Conservation (phyloP, 176 grass and related monocot genomes). For the Triticum turgidum region DNA sequence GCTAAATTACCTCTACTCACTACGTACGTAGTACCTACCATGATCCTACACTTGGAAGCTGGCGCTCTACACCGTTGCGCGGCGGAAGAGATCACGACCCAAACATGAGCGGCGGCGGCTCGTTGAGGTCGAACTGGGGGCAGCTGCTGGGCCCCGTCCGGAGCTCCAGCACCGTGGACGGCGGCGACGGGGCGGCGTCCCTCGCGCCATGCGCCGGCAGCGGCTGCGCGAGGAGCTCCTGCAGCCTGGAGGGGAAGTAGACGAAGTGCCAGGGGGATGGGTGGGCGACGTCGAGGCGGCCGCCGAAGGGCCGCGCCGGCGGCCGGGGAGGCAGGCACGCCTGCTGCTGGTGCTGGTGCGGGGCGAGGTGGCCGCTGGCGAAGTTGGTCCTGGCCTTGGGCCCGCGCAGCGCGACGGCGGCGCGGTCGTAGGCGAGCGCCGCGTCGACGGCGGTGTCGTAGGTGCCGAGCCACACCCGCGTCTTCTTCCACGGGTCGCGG, state of each 20-base stretch:
- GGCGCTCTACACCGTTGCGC: not conserved
- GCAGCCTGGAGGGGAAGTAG: constrained; percentile 36
- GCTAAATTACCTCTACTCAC: not conserved
- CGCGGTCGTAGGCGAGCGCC: constrained; percentile 90
- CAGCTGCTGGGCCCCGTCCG: constrained; percentile 42
- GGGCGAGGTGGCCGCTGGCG: not conserved
- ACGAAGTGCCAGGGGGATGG: constrained; percentile 45
- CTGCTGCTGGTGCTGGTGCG: not conserved
- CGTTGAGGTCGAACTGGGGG: constrained; percentile 88
- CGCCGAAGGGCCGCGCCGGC: not conserved
- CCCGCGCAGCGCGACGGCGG: constrained; percentile 74
- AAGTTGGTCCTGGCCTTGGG: constrained; percentile 87
- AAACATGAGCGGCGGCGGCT: constrained; percentile 54
- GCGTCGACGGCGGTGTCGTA: constrained; percentile 92
- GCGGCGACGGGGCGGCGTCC: constrained; percentile 16
- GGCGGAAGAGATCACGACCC: constrained; percentile 27
- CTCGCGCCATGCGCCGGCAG: not conserved
- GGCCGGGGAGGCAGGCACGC: not conserved
- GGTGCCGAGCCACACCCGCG: constrained; percentile 92
- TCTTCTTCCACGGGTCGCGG: constrained; percentile 92
- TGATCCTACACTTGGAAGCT: not conserved
- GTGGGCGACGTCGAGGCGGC: constrained; percentile 27
- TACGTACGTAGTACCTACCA: not conserved
- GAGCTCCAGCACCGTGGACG: constrained; percentile 82
- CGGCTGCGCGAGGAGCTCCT: not conserved